Evolutionary conservation across 768 basidiomycete genomes (phyloP).

Genomic region (Suillus weaverae): DNA sequence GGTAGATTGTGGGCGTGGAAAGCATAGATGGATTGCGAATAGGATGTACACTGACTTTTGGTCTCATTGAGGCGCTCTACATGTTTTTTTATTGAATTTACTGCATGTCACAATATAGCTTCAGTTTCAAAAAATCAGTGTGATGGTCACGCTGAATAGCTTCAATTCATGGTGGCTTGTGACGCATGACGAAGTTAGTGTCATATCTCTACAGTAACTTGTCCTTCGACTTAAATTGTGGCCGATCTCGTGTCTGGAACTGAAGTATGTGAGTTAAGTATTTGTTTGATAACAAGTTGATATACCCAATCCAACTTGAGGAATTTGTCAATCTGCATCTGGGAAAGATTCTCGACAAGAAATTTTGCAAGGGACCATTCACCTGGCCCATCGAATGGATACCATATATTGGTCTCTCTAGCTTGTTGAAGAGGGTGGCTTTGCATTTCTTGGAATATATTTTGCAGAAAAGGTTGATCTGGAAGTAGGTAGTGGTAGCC

Average conservation of each 20-base stretch:
- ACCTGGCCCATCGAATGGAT: conserved; percentile 14
- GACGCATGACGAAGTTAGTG: no score
- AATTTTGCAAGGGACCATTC: conserved; percentile 37
- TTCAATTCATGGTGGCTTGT: no score
- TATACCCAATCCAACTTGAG: conserved; percentile 27
- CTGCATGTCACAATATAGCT: no score
- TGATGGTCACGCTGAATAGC: no score
- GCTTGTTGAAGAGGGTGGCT: neutral
- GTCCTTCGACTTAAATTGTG: neutral
- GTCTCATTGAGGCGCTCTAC: no score
- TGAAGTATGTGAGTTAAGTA: neutral
- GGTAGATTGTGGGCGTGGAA: no score
- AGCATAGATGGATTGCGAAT: no score
- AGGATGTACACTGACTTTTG: no score
- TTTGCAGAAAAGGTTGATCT: neutral
- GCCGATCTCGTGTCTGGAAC: neutral
- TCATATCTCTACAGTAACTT: neutral
- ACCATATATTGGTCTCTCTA: neutral
- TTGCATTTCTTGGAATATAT: conserved; percentile 2
- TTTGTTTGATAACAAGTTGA: neutral
- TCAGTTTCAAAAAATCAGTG: no score
- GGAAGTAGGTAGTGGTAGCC: neutral
- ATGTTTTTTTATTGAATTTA: no score
- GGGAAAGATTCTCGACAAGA: conserved; percentile 18
- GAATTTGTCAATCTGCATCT: conserved; percentile 28